These are phyloP conservation scores for Fusarium cyanostomum DNA, from an alignment of 2,329 filamentous ascomycete species.

Conservation along the genomic window DNA sequence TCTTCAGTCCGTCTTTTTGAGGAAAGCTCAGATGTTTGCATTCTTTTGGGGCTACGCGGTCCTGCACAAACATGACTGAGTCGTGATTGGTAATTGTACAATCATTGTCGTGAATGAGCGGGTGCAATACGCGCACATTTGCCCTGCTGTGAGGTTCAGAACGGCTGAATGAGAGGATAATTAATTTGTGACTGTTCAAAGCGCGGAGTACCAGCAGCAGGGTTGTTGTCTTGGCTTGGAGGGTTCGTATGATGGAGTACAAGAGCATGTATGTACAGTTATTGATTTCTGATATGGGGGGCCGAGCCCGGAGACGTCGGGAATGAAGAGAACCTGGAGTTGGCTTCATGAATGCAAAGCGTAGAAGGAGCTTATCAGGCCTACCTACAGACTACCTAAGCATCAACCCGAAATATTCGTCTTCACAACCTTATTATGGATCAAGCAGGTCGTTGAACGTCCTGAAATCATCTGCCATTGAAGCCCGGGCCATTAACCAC, in stretches of 20 bases:
- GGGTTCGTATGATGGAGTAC: slow-evolving; percentile 8
- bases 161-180: slow-evolving; percentile 11
- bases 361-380: not conserved
- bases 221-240: slow-evolving; percentile 30
- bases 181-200: slow-evolving; percentile 22
- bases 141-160: slow-evolving; percentile 18
- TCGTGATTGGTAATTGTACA: slow-evolving; percentile 28
- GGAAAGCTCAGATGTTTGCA: not conserved
- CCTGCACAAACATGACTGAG: slow-evolving; percentile 12
- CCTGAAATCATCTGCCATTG: not conserved
- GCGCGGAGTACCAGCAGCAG: slow-evolving; percentile 27
- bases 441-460: no score
- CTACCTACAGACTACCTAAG: not conserved
- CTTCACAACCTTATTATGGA: no score
- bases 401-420: not conserved
- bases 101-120: slow-evolving; percentile 22
- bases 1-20: not conserved
- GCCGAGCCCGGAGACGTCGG: slow-evolving; percentile 26
- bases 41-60: no score
- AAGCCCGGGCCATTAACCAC: not conserved
- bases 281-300: not conserved
- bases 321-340: slow-evolving; percentile 3
- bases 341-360: not conserved
- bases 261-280: no score
- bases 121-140: slow-evolving; percentile 19